Evolutionary conservation across 305 asterid genomes (phyloP).

Genomic region (Coffea humblotiana): DNA sequence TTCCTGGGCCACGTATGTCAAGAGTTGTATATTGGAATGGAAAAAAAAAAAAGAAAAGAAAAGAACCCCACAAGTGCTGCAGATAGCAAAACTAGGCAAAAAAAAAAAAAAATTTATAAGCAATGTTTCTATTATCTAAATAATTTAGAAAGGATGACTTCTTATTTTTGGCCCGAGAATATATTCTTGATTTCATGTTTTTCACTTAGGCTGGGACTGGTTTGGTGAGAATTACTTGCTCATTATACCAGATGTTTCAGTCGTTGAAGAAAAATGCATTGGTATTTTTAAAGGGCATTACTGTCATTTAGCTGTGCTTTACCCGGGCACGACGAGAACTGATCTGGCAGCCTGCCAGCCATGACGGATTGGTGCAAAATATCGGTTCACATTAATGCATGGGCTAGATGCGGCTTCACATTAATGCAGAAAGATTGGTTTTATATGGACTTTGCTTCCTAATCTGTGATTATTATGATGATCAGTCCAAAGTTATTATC

Average conservation of each 20-base stretch:
- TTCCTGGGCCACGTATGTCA: background rate
- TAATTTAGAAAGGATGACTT: too few relatives aligned
- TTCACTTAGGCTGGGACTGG: background rate
- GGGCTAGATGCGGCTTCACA: slow-evolving; percentile 7
- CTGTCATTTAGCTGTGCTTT: background rate
- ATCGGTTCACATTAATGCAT: slow-evolving; percentile 7
- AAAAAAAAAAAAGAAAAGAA: background rate
- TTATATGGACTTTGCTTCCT: too few relatives aligned
- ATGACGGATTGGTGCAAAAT: background rate
- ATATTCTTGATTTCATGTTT: background rate
- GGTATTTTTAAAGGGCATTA: background rate
- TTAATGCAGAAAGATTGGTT: too few relatives aligned
- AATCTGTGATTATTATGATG: too few relatives aligned
- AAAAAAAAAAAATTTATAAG: too few relatives aligned
- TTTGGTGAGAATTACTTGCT: background rate
- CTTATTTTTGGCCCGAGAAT: too few relatives aligned
- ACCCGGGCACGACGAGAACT: background rate
- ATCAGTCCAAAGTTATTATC: too few relatives aligned
- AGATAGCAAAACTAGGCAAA: background rate
- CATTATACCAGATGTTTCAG: too few relatives aligned
- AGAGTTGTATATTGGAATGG: background rate
- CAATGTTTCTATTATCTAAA: too few relatives aligned
- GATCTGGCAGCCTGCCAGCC: background rate
- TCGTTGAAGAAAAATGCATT: too few relatives aligned
- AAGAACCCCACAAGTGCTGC: background rate